Conservation (phyloP, 208 protist species). For the Borovskyia barvae region DNA sequence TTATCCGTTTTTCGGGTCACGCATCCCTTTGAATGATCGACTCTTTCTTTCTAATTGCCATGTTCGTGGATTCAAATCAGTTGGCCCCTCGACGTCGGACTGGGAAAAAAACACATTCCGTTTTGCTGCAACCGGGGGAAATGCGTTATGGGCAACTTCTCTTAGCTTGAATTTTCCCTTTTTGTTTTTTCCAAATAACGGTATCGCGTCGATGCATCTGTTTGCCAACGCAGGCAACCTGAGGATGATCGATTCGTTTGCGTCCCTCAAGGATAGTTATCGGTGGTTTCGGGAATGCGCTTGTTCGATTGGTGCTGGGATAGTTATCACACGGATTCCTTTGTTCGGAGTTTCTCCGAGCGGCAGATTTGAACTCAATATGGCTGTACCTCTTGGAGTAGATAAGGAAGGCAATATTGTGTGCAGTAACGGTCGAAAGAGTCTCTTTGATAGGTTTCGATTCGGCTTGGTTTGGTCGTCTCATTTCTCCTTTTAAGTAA, state of each 20-base stretch:
- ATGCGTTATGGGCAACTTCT: constrained; percentile 83
- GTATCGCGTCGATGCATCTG: constrained; percentile 77
- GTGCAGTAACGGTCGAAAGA: constrained; percentile 41
- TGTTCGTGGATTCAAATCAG: constrained; percentile 73
- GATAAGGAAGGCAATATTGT: constrained; percentile 54
- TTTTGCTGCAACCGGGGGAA: constrained; percentile 80
- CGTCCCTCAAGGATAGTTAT: constrained; percentile 40
- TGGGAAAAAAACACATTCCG: constrained; percentile 9
- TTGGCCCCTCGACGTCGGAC: constrained; percentile 80
- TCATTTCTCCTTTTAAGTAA: constrained; percentile 65
- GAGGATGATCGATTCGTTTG: constrained; percentile 47
- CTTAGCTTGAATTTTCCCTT: constrained; percentile 82
- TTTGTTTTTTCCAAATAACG: constrained; percentile 77
- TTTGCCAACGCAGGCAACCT: constrained; percentile 83
- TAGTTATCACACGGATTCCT: constrained; percentile 82
- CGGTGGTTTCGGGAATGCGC: constrained; percentile 64
- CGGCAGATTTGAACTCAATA: constrained; percentile 83
- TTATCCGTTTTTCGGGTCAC: constrained; percentile 49
- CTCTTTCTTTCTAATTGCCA: constrained; percentile 80
- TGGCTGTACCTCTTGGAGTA: constrained; percentile 65
- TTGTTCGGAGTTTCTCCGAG: constrained; percentile 70
- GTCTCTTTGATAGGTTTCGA: constrained; percentile 66
- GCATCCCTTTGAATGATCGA: constrained; percentile 81
- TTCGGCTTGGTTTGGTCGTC: constrained; percentile 88
- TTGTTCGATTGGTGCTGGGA: constrained; percentile 68